Conservation (phyloP, 2,329 filamentous ascomycete genomes). For the Coleophoma eucalyptorum region DNA sequence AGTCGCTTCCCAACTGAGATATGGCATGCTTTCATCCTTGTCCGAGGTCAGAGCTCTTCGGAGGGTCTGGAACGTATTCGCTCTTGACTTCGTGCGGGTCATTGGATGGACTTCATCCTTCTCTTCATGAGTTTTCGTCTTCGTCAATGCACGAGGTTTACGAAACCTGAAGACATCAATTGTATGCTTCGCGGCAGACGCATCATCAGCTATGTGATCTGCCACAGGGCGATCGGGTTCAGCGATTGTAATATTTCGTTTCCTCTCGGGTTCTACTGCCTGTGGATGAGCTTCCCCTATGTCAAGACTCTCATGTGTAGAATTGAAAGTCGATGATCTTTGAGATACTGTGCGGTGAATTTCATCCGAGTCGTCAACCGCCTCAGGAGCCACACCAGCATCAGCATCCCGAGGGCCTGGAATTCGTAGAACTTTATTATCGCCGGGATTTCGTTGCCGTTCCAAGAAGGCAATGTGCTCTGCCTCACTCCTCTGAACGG, state of each 20-base stretch:
- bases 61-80: slow-evolving; percentile 53
- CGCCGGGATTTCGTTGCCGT: slow-evolving; percentile 71
- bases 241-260: slow-evolving; percentile 25
- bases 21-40: slow-evolving; percentile 67
- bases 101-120: slow-evolving; percentile 8
- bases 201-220: slow-evolving; percentile 27
- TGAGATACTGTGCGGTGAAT: slow-evolving; percentile 12
- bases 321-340: slow-evolving; percentile 12
- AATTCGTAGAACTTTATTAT: slow-evolving; percentile 76
- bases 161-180: slow-evolving; percentile 35
- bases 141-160: slow-evolving; percentile 34
- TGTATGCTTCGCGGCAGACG: slow-evolving; percentile 14
- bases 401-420: slow-evolving; percentile 91
- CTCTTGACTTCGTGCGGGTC: slow-evolving; percentile 7
- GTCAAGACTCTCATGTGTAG: slow-evolving; percentile 7
- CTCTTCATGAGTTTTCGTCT: slow-evolving; percentile 29
- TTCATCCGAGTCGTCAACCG: slow-evolving; percentile 36
- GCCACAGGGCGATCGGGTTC: slow-evolving; percentile 14
- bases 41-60: slow-evolving; percentile 36
- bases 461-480: slow-evolving; percentile 88
- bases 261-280: slow-evolving; percentile 5
- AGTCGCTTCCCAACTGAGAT: slow-evolving; percentile 91
- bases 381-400: slow-evolving; percentile 67
- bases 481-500: slow-evolving; percentile 54
- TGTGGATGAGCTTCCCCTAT: slow-evolving; percentile 11